Evolutionary conservation across 176 grass and related monocot genomes (phyloP).

Genomic region (Bothriochloa decipiens): DNA sequence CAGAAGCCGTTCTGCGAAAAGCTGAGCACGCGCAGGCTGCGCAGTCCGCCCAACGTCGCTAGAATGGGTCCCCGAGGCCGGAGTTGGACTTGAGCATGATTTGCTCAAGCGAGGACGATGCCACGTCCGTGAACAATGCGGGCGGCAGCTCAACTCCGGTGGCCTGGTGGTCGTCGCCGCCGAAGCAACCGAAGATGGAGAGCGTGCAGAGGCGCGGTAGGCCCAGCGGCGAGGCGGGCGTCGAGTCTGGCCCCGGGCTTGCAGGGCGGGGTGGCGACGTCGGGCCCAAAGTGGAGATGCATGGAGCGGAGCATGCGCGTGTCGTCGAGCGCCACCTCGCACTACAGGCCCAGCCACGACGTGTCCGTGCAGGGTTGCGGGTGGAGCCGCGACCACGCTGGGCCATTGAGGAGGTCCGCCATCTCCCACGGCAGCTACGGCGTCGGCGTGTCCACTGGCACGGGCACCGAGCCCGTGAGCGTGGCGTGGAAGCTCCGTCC

Average conservation of each 20-base stretch:
- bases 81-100: too few relatives aligned
- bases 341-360: conserved; percentile 78
- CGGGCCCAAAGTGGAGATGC: conserved; percentile 74
- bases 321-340: conserved; percentile 58
- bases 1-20: too few relatives aligned
- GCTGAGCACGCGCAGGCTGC: too few relatives aligned
- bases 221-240: conserved; percentile 45
- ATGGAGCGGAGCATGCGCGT: conserved; percentile 58
- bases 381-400: conserved; percentile 65
- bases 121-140: too few relatives aligned
- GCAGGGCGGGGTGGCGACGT: conserved; percentile 65
- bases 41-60: too few relatives aligned
- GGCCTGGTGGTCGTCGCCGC: too few relatives aligned
- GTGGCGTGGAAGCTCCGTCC: neutral
- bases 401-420: conserved; percentile 62
- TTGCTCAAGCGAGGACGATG: too few relatives aligned
- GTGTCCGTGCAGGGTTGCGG: conserved; percentile 78
- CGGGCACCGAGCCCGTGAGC: neutral
- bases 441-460: conserved; percentile 3
- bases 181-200: conserved; percentile 52
- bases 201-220: conserved; percentile 72
- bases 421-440: conserved; percentile 49
- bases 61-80: too few relatives aligned
- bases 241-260: conserved; percentile 50
- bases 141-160: too few relatives aligned